phyloP scores from a whole-genome alignment of 352 stramenopile genomes.

The Poterioochromonas sp. region DNA sequence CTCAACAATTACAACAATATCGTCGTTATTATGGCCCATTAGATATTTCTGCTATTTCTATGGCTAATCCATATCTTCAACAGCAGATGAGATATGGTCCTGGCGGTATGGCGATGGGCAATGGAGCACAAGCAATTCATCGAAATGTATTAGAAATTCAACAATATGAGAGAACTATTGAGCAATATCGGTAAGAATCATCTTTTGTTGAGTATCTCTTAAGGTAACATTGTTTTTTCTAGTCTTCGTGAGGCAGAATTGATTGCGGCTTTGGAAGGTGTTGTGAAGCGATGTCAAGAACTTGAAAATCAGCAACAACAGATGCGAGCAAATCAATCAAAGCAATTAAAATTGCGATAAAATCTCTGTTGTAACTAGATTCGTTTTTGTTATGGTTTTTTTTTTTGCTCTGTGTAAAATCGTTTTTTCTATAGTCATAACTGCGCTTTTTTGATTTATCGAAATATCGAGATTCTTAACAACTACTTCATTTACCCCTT shows the following conservation, averaged over 20 bases:
- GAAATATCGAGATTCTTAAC: no score
- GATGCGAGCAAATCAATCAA: no score
- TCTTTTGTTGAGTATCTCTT: not conserved
- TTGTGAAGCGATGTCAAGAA: conserved; percentile 15
- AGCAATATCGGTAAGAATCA: not conserved
- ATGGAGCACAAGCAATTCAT: no score
- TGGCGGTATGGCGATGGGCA: no score
- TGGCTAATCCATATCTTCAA: not conserved
- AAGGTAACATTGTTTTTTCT: not conserved
- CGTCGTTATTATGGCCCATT: not conserved
- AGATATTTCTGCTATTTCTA: not conserved
- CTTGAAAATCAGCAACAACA: conserved; percentile 3
- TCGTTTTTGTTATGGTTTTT: no score
- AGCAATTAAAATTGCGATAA: no score
- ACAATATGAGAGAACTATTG: not conserved
- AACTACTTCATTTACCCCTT: no score
- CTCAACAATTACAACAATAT: not conserved
- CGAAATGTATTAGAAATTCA: no score
- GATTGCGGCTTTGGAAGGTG: conserved; percentile 4
- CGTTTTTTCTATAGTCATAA: no score
- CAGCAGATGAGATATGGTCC: not conserved
- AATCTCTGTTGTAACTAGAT: no score
- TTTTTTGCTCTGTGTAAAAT: no score
- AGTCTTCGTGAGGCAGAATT: not conserved
- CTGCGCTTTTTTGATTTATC: no score